Evolutionary conservation across 805 yeast species (phyloP).

Genomic region (Candida berthetii): DNA sequence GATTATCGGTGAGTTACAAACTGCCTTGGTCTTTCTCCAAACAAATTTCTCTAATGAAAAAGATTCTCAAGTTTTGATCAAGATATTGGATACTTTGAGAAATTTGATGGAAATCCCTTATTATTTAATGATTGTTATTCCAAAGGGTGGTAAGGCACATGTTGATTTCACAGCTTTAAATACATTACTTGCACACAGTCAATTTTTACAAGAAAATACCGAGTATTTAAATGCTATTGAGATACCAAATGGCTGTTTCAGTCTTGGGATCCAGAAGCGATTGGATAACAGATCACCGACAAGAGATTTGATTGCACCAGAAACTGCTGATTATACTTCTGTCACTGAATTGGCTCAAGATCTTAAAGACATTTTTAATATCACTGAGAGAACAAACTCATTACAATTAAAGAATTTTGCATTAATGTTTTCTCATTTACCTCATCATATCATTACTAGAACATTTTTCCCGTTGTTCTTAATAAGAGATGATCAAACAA

Average conservation of each 20-base stretch:
- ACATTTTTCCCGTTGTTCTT: conserved; percentile 58
- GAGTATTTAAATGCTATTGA: conserved; percentile 16
- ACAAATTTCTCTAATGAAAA: conserved; percentile 10
- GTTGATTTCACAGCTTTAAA: conserved; percentile 12
- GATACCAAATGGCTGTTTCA: conserved; percentile 31
- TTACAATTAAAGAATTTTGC: conserved; percentile 26
- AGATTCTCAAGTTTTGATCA: conserved; percentile 14
- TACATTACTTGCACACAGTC: conserved; percentile 3
- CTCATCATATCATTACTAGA: conserved; percentile 44
- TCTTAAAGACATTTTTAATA: conserved; percentile 26
- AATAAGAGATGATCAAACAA: conserved; percentile 53
- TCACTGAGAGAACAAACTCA: conserved; percentile 22
- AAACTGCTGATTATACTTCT: conserved; percentile 22
- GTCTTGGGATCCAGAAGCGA: conserved; percentile 40
- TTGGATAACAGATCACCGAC: conserved; percentile 44
- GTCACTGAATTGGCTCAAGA: conserved; percentile 28
- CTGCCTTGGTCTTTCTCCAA: conserved; percentile 27
- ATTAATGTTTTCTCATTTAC: conserved; percentile 23
- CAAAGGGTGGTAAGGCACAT: conserved; percentile 3
- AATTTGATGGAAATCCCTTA: conserved; percentile 14
- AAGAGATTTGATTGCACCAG: conserved; percentile 23
- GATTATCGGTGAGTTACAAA: conserved; percentile 22
- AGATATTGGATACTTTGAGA: conserved; percentile 12
- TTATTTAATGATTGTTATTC: conserved; percentile 9
- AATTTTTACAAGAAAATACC: conserved; percentile 7